These are phyloP conservation scores for Pelargonium myrrhifolium DNA, from an alignment of 441 rosid genomes.

Conservation along the genomic window DNA sequence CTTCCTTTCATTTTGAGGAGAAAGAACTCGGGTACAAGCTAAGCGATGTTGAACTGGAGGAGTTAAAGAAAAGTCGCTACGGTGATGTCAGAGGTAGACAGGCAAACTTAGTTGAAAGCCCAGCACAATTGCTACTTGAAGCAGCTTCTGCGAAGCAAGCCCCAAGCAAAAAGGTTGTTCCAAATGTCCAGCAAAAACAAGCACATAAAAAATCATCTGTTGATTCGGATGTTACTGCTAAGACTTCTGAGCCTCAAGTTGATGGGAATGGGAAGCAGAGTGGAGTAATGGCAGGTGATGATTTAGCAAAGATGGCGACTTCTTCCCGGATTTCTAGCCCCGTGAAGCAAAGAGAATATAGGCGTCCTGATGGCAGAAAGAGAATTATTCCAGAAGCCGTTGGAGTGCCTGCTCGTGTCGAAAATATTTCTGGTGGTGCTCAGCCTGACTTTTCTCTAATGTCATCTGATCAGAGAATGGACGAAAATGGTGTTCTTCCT, in stretches of 20 bases:
- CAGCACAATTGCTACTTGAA: slow-evolving; percentile 90
- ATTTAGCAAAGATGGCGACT: slow-evolving; percentile 39
- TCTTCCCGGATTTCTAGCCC: slow-evolving; percentile 56
- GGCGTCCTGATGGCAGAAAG: slow-evolving; percentile 97
- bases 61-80: slow-evolving; percentile 80
- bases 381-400: slow-evolving; percentile 97
- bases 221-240: slow-evolving; percentile 35
- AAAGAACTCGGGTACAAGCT: slow-evolving; percentile 75
- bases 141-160: slow-evolving; percentile 71
- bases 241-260: slow-evolving; percentile 27
- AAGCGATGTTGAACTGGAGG: slow-evolving; percentile 71
- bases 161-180: slow-evolving; percentile 43
- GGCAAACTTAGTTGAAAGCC: slow-evolving; percentile 83
- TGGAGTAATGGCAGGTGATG: slow-evolving; percentile 37
- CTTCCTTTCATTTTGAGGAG: slow-evolving; percentile 73
- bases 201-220: slow-evolving; percentile 46
- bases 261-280: slow-evolving; percentile 32
- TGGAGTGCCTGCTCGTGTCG: slow-evolving; percentile 56
- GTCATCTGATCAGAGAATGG: slow-evolving; percentile 38
- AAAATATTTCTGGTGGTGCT: slow-evolving; percentile 27
- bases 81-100: slow-evolving; percentile 92
- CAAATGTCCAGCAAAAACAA: slow-evolving; percentile 50
- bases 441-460: slow-evolving; percentile 35
- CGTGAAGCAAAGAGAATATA: slow-evolving; percentile 81
- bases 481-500: slow-evolving; percentile 35